Base-by-base conservation (phyloP, 805 yeast species). In the Candida maltosa region DNA sequence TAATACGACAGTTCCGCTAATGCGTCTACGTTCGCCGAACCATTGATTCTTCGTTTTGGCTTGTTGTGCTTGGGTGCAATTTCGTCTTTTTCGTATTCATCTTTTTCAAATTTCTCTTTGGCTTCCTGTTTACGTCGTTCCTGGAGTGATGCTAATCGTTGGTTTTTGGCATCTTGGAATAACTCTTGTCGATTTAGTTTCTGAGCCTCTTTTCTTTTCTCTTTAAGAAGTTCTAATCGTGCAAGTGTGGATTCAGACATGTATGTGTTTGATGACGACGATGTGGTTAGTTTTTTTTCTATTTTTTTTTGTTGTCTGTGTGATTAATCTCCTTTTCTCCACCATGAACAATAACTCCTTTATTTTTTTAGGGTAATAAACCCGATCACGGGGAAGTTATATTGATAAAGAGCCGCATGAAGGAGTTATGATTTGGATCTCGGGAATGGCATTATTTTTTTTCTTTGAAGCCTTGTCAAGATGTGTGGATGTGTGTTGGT, bases 1-100 rank as follows among this genome's bases (percentile, higher is more conserved):
- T 64, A 51, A 50, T 83, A 84, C 0, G 87, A 67, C 34, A 65
- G 65, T 21, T 76, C 76, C 0, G 91, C 91, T 14, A 83, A 52
- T 30, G 75, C 71, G 24, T 69, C 54, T 44, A 65, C 71, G 46
- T 80, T 78, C 27, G 63, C 65, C 38, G 70, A 71, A 11, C 73
- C 76, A 1, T 68, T 51, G 5, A 43, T 43, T 26, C 46, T 44
- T 32, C 46, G 43, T 28, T 48, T 56, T 37, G 57, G 49, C 35
- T 65, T 69, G 19, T 48, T 58, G 16, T 78, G 73, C 88, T 88
- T 83, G 35, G 63, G 61, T 43, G 79, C 83, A 37, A 77, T 69
- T 35, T 84, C 85, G 35, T 77, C 83, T 4, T 81, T 70, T 0
- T 84, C 71, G 33, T 49, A 49, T n/a, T 33, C 37, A 25, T 29